These are phyloP conservation scores for Teunomyces barrocoloradensis DNA, from an alignment of 805 yeast species.

Conservation along the genomic window DNA sequence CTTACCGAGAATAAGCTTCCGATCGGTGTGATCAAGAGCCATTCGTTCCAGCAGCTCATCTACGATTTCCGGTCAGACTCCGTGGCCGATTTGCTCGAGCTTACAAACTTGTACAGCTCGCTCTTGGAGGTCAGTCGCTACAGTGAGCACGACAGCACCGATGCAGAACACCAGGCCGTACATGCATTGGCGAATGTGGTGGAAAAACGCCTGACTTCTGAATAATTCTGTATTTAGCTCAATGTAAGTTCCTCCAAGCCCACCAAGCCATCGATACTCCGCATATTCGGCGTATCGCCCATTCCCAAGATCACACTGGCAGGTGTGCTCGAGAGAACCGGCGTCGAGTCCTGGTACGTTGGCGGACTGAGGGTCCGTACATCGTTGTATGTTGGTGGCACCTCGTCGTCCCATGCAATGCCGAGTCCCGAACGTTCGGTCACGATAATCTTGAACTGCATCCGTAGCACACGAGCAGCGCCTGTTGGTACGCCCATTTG, in stretches of 20 bases:
- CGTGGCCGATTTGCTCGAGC: slow-evolving; percentile 44
- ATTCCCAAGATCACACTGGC: slow-evolving; percentile 42
- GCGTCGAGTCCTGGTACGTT: slow-evolving; percentile 44
- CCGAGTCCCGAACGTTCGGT: slow-evolving; percentile 95
- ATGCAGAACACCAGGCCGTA: slow-evolving; percentile 10
- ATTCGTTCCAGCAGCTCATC: slow-evolving; percentile 50
- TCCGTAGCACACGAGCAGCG: slow-evolving; percentile 87
- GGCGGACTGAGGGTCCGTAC: slow-evolving; percentile 87
- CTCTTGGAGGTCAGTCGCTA: slow-evolving; percentile 33
- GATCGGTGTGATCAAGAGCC: slow-evolving; percentile 46
- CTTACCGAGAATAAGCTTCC: slow-evolving; percentile 52
- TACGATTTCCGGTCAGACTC: slow-evolving; percentile 50
- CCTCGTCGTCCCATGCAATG: slow-evolving; percentile 98
- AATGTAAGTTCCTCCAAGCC: slow-evolving; percentile 26
- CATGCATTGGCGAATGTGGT: slow-evolving; percentile 12
- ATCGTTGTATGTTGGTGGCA: slow-evolving; percentile 93
- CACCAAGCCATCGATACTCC: slow-evolving; percentile 27
- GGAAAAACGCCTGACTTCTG: slow-evolving; percentile 8
- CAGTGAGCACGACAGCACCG: slow-evolving; percentile 3
- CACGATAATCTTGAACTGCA: slow-evolving; percentile 84
- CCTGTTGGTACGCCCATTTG: slow-evolving; percentile 80
- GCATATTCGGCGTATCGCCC: slow-evolving; percentile 40
- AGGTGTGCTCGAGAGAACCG: slow-evolving; percentile 8
- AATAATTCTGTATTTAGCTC: neutral
- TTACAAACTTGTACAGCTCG: slow-evolving; percentile 44